These are phyloP conservation scores for Stephania japonica DNA, from an alignment of 164 flowering plant genomes.

Conservation along the genomic window DNA sequence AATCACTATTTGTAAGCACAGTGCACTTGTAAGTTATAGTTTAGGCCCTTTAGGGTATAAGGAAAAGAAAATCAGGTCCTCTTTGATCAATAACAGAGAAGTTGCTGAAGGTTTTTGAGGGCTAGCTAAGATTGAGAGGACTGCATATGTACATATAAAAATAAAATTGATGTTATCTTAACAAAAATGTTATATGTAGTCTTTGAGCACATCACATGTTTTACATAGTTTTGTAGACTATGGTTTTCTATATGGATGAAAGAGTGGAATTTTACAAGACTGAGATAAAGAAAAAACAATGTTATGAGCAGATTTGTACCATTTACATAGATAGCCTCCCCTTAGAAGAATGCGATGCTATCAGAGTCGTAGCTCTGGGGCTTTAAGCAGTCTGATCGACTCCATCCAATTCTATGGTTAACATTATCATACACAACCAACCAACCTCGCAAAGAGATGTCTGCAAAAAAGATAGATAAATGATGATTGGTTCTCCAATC, in stretches of 20 bases:
- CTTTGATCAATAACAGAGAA: not conserved
- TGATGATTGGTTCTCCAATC: not conserved
- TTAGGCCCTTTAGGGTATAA: not conserved
- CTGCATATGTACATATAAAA: not conserved
- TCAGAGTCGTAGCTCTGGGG: slow-evolving; percentile 29
- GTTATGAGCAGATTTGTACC: not conserved
- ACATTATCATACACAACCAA: slow-evolving; percentile 63
- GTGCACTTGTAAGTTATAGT: not conserved
- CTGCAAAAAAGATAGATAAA: slow-evolving; percentile 28
- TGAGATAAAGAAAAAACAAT: not conserved
- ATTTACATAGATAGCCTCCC: not conserved
- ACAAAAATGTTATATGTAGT: not conserved
- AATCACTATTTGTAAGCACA: not conserved
- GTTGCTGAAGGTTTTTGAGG: not conserved
- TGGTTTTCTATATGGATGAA: not conserved
- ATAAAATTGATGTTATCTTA: not conserved
- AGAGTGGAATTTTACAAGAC: not conserved
- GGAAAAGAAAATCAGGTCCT: not conserved
- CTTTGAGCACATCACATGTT: not conserved
- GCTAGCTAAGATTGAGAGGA: not conserved
- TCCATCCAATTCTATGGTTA: slow-evolving; percentile 66
- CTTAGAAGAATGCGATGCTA: slow-evolving; percentile 21
- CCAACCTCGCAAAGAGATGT: slow-evolving; percentile 55
- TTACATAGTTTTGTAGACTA: not conserved
- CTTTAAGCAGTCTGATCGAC: slow-evolving; percentile 41